Percentiles rank a stretch among this genome's conserved stretches.
These are phyloP conservation scores for Ustilago esculenta DNA, from an alignment of 1,284 basidiomycete genomes.

Conservation along the genomic window DNA sequence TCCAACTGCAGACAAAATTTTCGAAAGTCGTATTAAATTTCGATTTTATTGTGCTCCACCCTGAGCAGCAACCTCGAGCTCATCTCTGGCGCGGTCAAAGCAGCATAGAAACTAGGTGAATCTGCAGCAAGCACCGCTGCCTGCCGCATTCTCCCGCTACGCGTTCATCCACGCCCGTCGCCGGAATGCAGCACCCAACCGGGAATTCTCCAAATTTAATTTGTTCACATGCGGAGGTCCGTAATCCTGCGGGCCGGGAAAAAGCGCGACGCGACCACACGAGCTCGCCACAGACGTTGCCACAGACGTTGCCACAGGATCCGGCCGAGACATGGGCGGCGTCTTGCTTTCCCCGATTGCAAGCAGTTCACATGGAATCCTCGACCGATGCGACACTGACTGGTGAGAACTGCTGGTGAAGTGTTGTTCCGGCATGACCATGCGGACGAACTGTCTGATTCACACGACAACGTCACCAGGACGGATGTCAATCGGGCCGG, in stretches of 20 bases:
- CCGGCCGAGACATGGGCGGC: too few relatives aligned
- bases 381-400: too few relatives aligned
- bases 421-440: too few relatives aligned
- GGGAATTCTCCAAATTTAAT: neutral
- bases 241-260: neutral
- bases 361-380: too few relatives aligned
- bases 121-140: constrained; percentile 13
- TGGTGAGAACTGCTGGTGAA: too few relatives aligned
- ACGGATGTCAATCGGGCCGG: too few relatives aligned
- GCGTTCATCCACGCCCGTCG: constrained; percentile 2
- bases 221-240: constrained; percentile 1
- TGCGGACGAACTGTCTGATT: too few relatives aligned
- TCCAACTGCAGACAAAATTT: constrained; percentile 9
- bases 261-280: constrained; percentile 14
- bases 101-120: constrained; percentile 21
- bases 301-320: too few relatives aligned
- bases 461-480: too few relatives aligned
- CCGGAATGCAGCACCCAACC: constrained; percentile 1
- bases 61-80: constrained; percentile 1
- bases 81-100: constrained; percentile 17
- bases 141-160: constrained; percentile 1
- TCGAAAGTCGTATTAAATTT: constrained; percentile 4
- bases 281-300: constrained; percentile 2
- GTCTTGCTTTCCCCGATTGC: too few relatives aligned
- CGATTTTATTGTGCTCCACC: constrained; percentile 6